Evolutionary conservation across 352 stramenopile species (phyloP).

Genomic region (Plasmopara muralis): DNA sequence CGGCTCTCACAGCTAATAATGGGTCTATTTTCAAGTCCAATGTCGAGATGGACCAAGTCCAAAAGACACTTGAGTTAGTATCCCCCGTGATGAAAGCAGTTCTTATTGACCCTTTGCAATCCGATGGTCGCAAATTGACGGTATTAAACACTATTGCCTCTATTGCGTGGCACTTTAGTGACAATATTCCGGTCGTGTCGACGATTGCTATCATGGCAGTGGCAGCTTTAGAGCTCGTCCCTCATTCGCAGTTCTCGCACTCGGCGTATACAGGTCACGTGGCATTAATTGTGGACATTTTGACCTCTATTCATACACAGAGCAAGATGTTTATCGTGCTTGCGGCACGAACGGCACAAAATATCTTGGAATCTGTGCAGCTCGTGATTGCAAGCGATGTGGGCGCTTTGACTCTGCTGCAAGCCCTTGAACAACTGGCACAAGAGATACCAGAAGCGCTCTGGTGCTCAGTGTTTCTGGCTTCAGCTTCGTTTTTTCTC

Average conservation of each 20-base stretch:
- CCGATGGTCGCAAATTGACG: constrained; percentile 20
- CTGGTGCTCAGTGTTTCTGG: constrained; percentile 33
- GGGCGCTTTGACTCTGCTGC: constrained; percentile 36
- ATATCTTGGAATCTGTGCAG: constrained; percentile 20
- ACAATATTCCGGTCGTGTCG: constrained; percentile 3
- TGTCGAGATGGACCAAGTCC: not conserved
- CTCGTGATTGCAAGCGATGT: constrained; percentile 27
- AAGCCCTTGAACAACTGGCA: constrained; percentile 34
- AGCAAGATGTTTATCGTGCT: constrained; percentile 10
- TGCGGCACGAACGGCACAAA: constrained; percentile 7
- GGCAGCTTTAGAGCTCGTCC: constrained; percentile 29
- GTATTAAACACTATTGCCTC: constrained; percentile 35
- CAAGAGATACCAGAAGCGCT: constrained; percentile 18
- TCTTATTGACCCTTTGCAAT: constrained; percentile 23
- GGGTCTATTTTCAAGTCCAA: constrained; percentile 3
- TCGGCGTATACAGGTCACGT: constrained; percentile 33
- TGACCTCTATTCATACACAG: constrained; percentile 12
- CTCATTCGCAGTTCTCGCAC: constrained; percentile 16
- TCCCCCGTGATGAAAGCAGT: constrained; percentile 28
- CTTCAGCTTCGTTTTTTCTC: constrained; percentile 35
- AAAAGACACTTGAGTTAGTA: constrained; percentile 20
- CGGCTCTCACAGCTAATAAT: constrained; percentile 22
- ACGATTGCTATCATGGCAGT: constrained; percentile 21
- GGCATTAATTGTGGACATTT: constrained; percentile 32
- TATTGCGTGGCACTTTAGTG: constrained; percentile 38